Base-by-base conservation (phyloP, 2,329 filamentous ascomycete species). In the Neurospora sp. region DNA sequence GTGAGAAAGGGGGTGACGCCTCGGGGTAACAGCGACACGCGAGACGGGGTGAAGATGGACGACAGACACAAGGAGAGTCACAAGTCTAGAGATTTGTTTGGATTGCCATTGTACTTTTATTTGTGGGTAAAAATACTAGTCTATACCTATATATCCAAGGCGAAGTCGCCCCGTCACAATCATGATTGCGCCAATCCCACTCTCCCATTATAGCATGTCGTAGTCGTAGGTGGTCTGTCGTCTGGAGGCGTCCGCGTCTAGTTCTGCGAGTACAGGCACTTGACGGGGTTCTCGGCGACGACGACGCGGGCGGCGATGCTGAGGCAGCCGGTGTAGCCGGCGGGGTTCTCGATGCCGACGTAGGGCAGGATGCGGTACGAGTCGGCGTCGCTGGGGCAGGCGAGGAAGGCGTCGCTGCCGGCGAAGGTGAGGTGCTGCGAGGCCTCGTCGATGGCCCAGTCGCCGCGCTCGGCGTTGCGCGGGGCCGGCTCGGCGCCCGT, bases 401-500 rank as follows among this genome's bases (percentile, higher is more conserved):
- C 33, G 33, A 33, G 33, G 33, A 33, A 33, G 33, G 33, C 33
- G 33, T 33, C 33, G 33, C 33, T 33, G 33, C 33, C 33, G 33
- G 33, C 33, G 33, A 33, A 33, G 33, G 33, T 33, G 33, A 33
- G 33, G 33, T 33, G 33, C 33, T 33, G 33, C 33, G 33, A 33
- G 33, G 33, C 33, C 33, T 33, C 33, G 33, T 33, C 33, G 33
- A 33, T 33, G 33, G 33, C 33, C 33, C 28, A 33, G 28, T 5
- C 28, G 28, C 4, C 28, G 28, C 28, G 78, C 80, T 88, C 83
- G 36, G 71, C 77, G 41, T 43, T 43, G 75, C 85, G 82, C 40
- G 73, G 74, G 38, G 82, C 80, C 0, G 78, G 70, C 73, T 82
- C 74, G 46, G 74, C 82, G 57, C 83, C 83, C 4, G 82, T 85